phyloP scores from a whole-genome alignment of 345 rosid genomes.

The Garcia nutans region DNA sequence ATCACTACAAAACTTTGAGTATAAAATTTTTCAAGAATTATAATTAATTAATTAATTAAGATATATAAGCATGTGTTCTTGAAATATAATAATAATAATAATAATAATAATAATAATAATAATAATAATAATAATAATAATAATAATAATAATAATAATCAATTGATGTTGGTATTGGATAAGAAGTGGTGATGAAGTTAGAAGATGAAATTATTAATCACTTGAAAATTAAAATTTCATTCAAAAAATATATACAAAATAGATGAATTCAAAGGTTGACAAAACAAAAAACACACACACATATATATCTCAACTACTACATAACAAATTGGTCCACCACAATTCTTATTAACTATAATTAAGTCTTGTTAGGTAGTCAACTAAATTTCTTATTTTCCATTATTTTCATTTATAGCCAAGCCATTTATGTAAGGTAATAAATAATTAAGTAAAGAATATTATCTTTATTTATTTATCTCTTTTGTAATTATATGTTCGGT shows the following conservation, averaged over 20 bases:
- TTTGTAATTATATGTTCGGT: too few relatives aligned
- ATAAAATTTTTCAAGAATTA: background rate
- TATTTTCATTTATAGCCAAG: background rate
- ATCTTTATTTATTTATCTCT: too few relatives aligned
- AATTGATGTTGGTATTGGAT: background rate
- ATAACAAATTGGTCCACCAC: slow-evolving; percentile 11
- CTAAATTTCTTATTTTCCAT: background rate
- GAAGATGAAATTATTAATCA: background rate
- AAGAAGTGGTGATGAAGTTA: background rate
- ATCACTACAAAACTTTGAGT: background rate
- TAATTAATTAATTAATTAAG: too few relatives aligned
- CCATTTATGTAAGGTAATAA: slow-evolving; percentile 8
- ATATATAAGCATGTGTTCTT: too few relatives aligned
- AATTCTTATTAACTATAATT: slow-evolving; percentile 10
- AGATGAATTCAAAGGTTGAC: slow-evolving; percentile 23
- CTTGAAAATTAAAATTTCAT: background rate
- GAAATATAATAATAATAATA: too few relatives aligned
- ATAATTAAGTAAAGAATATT: too few relatives aligned
- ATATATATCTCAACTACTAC: slow-evolving; percentile 17
- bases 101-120: too few relatives aligned
- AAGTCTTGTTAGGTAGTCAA: slow-evolving; percentile 12
- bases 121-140: too few relatives aligned
- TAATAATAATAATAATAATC: too few relatives aligned
- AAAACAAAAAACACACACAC: background rate
- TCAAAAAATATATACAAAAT: too few relatives aligned